Evolutionary conservation across 1,284 basidiomycete species (phyloP).

Genomic region (Trichosporon ovoides): DNA sequence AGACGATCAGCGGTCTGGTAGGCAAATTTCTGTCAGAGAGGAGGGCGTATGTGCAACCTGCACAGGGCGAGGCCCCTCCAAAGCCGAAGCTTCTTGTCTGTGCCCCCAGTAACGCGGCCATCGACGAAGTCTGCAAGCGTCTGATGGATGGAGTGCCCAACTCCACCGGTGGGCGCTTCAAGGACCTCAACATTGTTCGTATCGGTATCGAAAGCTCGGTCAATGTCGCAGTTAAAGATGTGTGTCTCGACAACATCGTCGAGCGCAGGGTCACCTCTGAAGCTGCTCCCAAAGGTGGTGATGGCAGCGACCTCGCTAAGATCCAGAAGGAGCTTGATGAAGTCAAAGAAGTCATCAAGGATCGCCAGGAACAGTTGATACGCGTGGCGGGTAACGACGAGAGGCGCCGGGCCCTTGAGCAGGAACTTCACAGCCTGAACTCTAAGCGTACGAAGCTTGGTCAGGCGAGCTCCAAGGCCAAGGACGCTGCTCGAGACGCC

Average conservation of each 20-base stretch:
- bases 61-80: constrained; percentile 54
- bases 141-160: constrained; percentile 71
- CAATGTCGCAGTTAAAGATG: constrained; percentile 75
- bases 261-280: constrained; percentile 64
- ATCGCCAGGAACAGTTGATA: constrained; percentile 59
- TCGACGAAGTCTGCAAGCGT: constrained; percentile 90
- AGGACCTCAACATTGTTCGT: constrained; percentile 69
- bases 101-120: constrained; percentile 97
- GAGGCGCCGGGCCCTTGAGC: constrained; percentile 54
- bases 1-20: constrained; percentile 93
- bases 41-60: constrained; percentile 51
- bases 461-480: constrained; percentile 67
- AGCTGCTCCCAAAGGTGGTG: constrained; percentile 51
- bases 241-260: constrained; percentile 80
- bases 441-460: constrained; percentile 61
- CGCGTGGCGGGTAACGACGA: constrained; percentile 37
- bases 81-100: constrained; percentile 80
- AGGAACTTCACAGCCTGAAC: constrained; percentile 66
- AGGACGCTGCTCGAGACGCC: constrained; percentile 71
- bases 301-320: constrained; percentile 51
- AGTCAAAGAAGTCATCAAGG: constrained; percentile 59
- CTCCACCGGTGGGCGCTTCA: constrained; percentile 58
- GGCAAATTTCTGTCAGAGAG: constrained; percentile 70
- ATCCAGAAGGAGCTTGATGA: constrained; percentile 65
- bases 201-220: constrained; percentile 77